These are phyloP conservation scores for Neurospora terricola DNA, from an alignment of 495 filamentous ascomycete genomes.

Conservation along the genomic window DNA sequence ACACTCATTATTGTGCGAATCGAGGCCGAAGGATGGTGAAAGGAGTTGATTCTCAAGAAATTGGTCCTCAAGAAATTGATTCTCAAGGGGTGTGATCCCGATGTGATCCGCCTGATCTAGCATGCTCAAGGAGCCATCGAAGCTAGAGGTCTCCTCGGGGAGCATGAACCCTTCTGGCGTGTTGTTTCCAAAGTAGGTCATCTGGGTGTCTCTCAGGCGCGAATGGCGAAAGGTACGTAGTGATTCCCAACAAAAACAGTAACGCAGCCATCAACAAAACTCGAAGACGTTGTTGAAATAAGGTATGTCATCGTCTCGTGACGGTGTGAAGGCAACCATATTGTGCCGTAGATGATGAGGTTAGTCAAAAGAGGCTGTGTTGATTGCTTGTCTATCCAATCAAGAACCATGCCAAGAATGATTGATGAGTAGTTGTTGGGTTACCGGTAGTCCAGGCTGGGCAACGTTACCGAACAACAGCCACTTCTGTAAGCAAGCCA, in stretches of 20 bases:
- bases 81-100: background rate
- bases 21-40: background rate
- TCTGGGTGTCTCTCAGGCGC: background rate
- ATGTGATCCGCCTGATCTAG: background rate
- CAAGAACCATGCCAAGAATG: background rate
- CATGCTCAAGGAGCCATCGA: background rate
- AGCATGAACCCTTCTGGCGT: background rate
- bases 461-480: background rate
- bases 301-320: background rate
- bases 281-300: background rate
- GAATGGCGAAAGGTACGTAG: background rate
- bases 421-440: background rate
- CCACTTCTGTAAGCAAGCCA: background rate
- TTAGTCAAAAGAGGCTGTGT: background rate
- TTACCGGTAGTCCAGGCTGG: background rate
- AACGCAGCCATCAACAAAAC: background rate
- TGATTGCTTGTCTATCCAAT: background rate
- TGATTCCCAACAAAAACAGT: background rate
- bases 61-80: background rate
- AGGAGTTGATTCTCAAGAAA: background rate
- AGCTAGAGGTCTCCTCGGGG: background rate
- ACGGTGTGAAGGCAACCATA: background rate
- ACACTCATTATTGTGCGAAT: background rate
- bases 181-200: background rate
- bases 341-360: background rate